phyloP scores from a whole-genome alignment of 768 basidiomycete species.

The Gautieria morchelliformis region DNA sequence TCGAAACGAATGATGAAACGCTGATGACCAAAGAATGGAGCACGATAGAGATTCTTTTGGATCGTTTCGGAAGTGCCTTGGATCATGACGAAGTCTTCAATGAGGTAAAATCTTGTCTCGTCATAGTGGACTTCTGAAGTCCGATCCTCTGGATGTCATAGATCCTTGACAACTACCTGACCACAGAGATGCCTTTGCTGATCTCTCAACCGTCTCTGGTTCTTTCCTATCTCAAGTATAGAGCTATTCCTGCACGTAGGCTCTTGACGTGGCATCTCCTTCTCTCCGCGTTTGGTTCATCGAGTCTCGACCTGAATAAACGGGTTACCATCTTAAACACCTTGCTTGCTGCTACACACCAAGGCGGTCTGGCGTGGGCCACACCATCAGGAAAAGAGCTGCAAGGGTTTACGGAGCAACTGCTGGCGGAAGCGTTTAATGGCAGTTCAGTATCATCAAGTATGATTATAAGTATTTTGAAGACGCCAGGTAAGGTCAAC shows the following conservation, averaged over 20 bases:
- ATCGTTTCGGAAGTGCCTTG: constrained; percentile 41
- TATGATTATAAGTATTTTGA: constrained; percentile 30
- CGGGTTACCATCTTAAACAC: constrained; percentile 23
- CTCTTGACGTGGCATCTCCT: constrained; percentile 38
- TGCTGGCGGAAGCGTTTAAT: constrained; percentile 31
- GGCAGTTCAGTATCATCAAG: constrained; percentile 18
- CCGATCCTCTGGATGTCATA: constrained; percentile 14
- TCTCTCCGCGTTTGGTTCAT: constrained; percentile 28
- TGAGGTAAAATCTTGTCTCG: constrained; percentile 27
- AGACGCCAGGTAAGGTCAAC: constrained; percentile 29
- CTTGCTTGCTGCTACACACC: constrained; percentile 33
- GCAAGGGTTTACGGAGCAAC: constrained; percentile 30
- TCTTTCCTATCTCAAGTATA: constrained; percentile 41
- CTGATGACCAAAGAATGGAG: not conserved
- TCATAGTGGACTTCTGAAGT: not conserved
- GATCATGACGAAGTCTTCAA: constrained; percentile 36
- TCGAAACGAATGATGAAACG: not conserved
- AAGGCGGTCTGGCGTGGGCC: constrained; percentile 30
- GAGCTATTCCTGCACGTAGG: constrained; percentile 23
- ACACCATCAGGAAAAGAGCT: constrained; percentile 35
- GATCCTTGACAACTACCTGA: constrained; percentile 35
- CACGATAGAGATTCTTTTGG: constrained; percentile 35
- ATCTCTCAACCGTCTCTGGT: constrained; percentile 34
- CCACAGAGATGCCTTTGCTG: constrained; percentile 32
- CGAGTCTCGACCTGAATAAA: constrained; percentile 9